These are phyloP conservation scores for Purshia tridentata DNA, from an alignment of 306 rosid species.

Conservation along the genomic window DNA sequence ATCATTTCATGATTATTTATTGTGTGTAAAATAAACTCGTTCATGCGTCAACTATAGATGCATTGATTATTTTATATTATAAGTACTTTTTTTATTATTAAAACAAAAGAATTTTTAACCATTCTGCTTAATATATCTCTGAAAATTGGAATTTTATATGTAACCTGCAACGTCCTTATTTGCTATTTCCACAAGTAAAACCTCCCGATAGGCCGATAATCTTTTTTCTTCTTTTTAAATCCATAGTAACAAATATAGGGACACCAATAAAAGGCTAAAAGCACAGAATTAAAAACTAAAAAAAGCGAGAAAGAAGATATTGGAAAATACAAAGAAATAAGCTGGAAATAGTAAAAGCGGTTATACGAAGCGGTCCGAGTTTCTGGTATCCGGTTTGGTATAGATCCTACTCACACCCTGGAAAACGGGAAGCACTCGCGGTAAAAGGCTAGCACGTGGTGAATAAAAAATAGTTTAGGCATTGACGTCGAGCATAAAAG, in stretches of 20 bases:
- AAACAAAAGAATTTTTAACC: too few species aligned
- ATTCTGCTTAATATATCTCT: too few species aligned
- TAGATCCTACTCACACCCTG: background rate
- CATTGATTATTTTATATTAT: background rate
- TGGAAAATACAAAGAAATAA: slow-evolving; percentile 15
- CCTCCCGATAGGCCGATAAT: too few species aligned
- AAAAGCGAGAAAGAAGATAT: slow-evolving; percentile 1
- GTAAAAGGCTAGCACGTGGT: slow-evolving; percentile 12
- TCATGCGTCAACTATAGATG: background rate
- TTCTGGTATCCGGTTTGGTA: slow-evolving; percentile 22
- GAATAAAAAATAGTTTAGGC: background rate
- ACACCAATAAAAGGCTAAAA: too few species aligned
- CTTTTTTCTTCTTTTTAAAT: too few species aligned
- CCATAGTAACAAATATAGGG: too few species aligned
- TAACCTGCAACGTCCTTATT: too few species aligned
- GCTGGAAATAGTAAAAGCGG: slow-evolving; percentile 40
- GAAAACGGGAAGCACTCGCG: background rate
- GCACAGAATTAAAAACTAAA: background rate
- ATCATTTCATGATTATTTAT: background rate
- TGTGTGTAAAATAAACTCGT: background rate
- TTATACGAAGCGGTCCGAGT: slow-evolving; percentile 39
- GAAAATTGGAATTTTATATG: too few species aligned
- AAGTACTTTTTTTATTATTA: too few species aligned
- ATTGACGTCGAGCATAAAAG: slow-evolving; percentile 12
- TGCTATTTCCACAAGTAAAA: too few species aligned